Conservation (phyloP, 306 rosid genomes). For the Cyamopsis tetragonoloba region DNA sequence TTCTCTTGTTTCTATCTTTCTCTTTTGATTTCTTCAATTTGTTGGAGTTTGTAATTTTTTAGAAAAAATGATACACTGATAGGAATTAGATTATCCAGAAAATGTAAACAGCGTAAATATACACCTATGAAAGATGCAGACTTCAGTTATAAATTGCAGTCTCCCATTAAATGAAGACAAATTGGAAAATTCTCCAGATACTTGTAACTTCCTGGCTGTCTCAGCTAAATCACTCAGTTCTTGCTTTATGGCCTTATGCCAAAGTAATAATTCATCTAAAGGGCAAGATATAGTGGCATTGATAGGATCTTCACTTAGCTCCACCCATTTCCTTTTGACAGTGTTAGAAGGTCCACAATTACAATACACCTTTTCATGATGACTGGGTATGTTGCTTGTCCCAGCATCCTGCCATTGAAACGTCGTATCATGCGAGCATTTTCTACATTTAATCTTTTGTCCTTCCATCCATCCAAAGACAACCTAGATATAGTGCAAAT, state of each 20-base stretch:
- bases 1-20: neutral
- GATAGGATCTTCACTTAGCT: conserved; percentile 14
- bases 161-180: conserved; percentile 82
- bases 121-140: conserved; percentile 97
- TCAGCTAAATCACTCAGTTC: conserved; percentile 70
- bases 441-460: conserved; percentile 7
- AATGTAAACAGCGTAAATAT: neutral
- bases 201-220: conserved; percentile 49
- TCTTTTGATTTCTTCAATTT: neutral
- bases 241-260: conserved; percentile 93
- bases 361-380: conserved; percentile 21
- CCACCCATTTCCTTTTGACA: conserved; percentile 78
- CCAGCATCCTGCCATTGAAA: conserved; percentile 24
- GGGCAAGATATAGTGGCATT: conserved; percentile 37
- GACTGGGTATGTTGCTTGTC: neutral
- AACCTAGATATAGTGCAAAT: conserved; percentile 21
- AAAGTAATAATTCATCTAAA: conserved; percentile 83
- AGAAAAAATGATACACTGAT: neutral
- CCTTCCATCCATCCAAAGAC: conserved; percentile 32
- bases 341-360: conserved; percentile 52
- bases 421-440: conserved; percentile 6
- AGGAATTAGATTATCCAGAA: conserved; percentile 5
- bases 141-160: conserved; percentile 93
- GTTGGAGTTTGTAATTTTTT: neutral
- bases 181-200: conserved; percentile 71